phyloP scores from a whole-genome alignment of 139 green algal genomes.

The Medakamo hakoo region DNA sequence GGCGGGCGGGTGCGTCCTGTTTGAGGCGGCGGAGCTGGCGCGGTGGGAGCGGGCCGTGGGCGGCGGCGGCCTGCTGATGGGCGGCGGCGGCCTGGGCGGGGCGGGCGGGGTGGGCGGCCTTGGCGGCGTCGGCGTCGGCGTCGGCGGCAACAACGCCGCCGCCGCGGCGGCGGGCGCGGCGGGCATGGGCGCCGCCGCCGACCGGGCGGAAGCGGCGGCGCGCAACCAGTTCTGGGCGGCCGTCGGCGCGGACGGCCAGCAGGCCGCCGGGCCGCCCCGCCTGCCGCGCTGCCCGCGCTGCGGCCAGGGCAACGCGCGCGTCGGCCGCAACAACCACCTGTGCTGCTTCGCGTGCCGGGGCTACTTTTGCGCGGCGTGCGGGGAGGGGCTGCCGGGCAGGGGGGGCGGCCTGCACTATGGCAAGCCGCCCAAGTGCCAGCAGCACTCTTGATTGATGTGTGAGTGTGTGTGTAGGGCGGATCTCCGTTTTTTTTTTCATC shows the following conservation, averaged over 20 bases:
- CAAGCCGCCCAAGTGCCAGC: neutral
- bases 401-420: neutral
- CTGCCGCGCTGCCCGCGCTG: neutral
- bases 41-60: neutral
- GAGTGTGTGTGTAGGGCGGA: neutral
- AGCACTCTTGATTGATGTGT: no score
- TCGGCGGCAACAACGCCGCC: no score
- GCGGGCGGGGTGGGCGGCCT: no score
- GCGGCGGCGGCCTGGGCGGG: neutral
- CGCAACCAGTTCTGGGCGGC: no score
- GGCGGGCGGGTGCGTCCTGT: neutral
- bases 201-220: no score
- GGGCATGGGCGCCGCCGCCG: no score
- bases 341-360: neutral
- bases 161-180: no score
- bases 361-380: neutral
- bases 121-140: no score
- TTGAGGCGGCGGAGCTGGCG: neutral
- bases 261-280: no score
- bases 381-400: neutral
- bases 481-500: neutral
- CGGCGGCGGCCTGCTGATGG: neutral
- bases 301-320: neutral
- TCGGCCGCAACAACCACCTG: neutral
- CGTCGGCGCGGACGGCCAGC: neutral